Conservation (phyloP, 139 green algal genomes). For the Chlorella sp. region DNA sequence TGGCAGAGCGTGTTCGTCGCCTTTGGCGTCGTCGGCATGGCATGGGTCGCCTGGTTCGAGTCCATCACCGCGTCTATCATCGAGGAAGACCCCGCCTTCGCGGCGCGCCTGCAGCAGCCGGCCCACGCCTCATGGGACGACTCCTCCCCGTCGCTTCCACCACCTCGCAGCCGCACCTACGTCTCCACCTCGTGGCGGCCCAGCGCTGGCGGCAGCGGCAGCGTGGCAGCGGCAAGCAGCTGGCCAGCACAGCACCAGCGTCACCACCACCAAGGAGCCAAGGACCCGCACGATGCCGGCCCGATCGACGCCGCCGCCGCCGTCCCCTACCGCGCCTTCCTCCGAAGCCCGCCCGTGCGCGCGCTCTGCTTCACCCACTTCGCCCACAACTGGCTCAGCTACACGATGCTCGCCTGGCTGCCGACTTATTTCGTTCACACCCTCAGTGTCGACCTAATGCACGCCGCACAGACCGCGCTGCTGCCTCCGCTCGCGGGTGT, state of each 20-base stretch:
- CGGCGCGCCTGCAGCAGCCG: slow-evolving; percentile 4
- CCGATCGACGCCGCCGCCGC: slow-evolving; percentile 4
- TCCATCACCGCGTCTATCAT: slow-evolving; percentile 35
- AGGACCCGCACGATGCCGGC: too few relatives aligned
- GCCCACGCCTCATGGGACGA: too few relatives aligned
- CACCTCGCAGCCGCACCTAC: too few relatives aligned
- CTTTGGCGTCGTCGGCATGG: slow-evolving; percentile 78
- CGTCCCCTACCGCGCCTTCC: slow-evolving; percentile 85
- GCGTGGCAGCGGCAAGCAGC: too few relatives aligned
- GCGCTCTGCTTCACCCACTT: slow-evolving; percentile 91
- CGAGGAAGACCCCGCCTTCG: slow-evolving; percentile 35
- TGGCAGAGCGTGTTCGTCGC: slow-evolving; percentile 87
- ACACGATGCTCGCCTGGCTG: slow-evolving; percentile 93
- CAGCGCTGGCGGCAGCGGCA: too few relatives aligned
- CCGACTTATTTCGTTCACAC: slow-evolving; percentile 88
- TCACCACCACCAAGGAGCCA: too few relatives aligned
- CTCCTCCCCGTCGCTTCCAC: too few relatives aligned
- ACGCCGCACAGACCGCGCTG: slow-evolving; percentile 69
- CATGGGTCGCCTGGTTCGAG: slow-evolving; percentile 82
- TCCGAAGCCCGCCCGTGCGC: slow-evolving; percentile 57
- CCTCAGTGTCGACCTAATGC: slow-evolving; percentile 63
- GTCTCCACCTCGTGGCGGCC: too few relatives aligned
- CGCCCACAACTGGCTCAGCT: slow-evolving; percentile 94
- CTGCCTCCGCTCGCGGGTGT: slow-evolving; percentile 81
- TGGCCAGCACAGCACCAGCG: too few relatives aligned